Percentiles rank a stretch among this genome's conserved stretches.
Conservation (phyloP, 1,284 basidiomycete genomes). For the Tilletia setariae region DNA sequence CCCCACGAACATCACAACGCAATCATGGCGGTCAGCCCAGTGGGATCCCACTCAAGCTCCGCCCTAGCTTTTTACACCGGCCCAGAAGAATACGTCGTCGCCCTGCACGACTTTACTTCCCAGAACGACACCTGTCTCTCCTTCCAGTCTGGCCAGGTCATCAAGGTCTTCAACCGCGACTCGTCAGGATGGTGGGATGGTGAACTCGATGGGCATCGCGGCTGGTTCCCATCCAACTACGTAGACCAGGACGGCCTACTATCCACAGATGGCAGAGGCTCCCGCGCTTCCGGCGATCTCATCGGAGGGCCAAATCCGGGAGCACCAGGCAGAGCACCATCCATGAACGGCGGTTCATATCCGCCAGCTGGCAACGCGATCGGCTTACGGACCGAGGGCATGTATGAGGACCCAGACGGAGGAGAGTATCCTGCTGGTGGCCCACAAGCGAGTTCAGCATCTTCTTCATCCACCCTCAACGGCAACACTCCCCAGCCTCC, state of each 20-base stretch:
- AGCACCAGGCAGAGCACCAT: neutral
- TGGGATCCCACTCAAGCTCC: neutral
- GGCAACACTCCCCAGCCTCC: neutral
- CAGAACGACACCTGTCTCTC: constrained; percentile 66
- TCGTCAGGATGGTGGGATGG: constrained; percentile 97
- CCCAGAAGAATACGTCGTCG: constrained; percentile 52
- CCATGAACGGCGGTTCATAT: neutral
- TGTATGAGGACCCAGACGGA: constrained; percentile 1
- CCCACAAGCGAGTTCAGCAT: neutral
- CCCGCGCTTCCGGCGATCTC: neutral
- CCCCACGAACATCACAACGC: too few relatives aligned
- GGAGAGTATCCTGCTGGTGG: neutral
- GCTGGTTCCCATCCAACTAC: constrained; percentile 93
- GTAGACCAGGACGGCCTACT: constrained; percentile 24
- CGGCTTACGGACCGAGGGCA: neutral
- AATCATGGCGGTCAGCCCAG: constrained; percentile 11
- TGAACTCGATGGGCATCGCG: constrained; percentile 65
- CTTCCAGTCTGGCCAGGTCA: constrained; percentile 83
- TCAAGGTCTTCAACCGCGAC: constrained; percentile 82
- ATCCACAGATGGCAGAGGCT: neutral
- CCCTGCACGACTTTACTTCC: constrained; percentile 54
- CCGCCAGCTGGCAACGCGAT: neutral
- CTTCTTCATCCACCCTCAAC: neutral
- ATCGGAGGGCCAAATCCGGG: constrained; percentile 3
- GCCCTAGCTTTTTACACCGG: constrained; percentile 20